Evolutionary conservation across 2,329 filamentous ascomycete species (phyloP).

Genomic region (Apiospora hydei): DNA sequence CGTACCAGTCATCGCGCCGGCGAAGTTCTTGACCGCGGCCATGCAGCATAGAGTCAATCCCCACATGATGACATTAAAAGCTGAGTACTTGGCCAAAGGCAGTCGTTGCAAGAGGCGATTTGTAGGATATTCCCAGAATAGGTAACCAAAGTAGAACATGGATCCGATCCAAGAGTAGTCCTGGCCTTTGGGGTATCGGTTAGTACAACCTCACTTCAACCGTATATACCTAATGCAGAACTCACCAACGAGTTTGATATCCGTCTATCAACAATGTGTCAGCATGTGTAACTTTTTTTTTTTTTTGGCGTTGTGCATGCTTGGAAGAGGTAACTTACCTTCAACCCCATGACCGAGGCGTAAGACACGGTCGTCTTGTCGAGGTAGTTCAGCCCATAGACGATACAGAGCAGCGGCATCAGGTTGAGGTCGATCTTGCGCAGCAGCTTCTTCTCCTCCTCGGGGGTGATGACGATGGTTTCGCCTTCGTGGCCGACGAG

Average conservation of each 20-base stretch:
- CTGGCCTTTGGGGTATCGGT: constrained; percentile 35
- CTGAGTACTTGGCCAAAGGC: constrained; percentile 72
- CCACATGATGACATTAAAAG: constrained; percentile 70
- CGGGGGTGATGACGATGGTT: constrained; percentile 45
- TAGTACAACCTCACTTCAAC: neutral
- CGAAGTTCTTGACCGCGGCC: constrained; percentile 47
- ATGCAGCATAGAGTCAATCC: constrained; percentile 48
- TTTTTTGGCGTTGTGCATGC: no score
- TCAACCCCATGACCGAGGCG: constrained; percentile 61
- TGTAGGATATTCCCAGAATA: constrained; percentile 71
- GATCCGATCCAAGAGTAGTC: constrained; percentile 59
- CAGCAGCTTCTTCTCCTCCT: constrained; percentile 49
- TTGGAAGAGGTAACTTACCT: no score
- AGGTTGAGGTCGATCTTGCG: constrained; percentile 55
- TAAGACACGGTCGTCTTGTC: constrained; percentile 55
- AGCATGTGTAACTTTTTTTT: no score
- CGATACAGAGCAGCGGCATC: constrained; percentile 61
- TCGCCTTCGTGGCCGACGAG: constrained; percentile 45
- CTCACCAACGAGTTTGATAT: constrained; percentile 38
- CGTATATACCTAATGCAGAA: neutral
- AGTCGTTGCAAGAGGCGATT: constrained; percentile 69
- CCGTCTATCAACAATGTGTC: constrained; percentile 51
- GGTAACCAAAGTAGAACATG: constrained; percentile 58
- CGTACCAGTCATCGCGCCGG: constrained; percentile 40
- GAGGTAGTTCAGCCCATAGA: constrained; percentile 66